Base-by-base conservation (phyloP, 148 eudicot species). In the Oxyria digyna region DNA sequence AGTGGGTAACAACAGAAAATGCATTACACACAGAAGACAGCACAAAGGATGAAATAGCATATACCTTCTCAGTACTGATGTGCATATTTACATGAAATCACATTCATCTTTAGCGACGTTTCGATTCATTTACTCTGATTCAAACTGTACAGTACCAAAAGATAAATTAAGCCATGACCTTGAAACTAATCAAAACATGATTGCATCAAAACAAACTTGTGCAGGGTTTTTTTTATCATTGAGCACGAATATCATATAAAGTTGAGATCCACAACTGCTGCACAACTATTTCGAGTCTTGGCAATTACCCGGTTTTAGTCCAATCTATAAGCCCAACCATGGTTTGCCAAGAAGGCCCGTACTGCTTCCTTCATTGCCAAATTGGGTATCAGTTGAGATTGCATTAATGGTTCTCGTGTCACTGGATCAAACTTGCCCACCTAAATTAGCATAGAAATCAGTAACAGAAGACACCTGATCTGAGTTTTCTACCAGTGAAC, bases 281-380 rank as follows among this genome's bases (percentile, higher is more conserved):
- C 62, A 54, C 7, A 12, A 14, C 64, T 29, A 57, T 13, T 59
- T 6, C 9, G 20, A 59, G 65, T 59, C 35, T 33, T 59, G 18
- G 65, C 18, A 59, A 1, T 14, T 29, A 59, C 65, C 65, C 7
- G 21, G 20, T 9, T 15, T 43, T 43, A 84, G 24, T 80, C 81
- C 73, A 52, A 68, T 71, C 46, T 78, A 67, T 86, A 81, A 11
- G 91, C 91, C 91, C 91, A 86, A 9, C 86, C 91, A 70, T 86
- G 86, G 46, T 52, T 71, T 9, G 69, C 81, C 69, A 86, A 72
- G 74, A 77, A 86, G 33, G 84, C 78, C 67, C 69, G 75, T 20
- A 84, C 87, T 24, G 91, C 87, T 78, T 77, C 84, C 74, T 84
- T 86, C 50, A 86, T 76, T 63, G 91, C 91, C 83, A 84, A 68